Conservation (phyloP, 2,329 filamentous ascomycete species). For the Pleomassaria siparia region DNA sequence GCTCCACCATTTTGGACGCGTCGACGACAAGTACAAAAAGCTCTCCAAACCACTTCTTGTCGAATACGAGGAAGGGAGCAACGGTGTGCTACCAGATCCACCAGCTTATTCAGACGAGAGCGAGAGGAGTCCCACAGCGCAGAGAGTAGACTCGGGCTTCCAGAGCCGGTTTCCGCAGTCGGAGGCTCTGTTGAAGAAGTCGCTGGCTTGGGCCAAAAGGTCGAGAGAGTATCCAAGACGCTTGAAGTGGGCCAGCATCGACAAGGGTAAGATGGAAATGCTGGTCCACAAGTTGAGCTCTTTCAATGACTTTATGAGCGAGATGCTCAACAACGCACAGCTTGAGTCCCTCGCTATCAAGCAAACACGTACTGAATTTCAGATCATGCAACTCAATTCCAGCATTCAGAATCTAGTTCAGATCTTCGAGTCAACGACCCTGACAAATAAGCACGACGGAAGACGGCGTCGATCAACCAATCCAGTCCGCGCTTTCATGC, state of each 20-base stretch:
- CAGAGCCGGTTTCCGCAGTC: constrained; percentile 32
- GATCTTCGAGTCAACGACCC: constrained; percentile 30
- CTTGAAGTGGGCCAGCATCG: constrained; percentile 36
- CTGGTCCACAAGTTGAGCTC: constrained; percentile 35
- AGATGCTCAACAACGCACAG: constrained; percentile 35
- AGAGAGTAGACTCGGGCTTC: constrained; percentile 22
- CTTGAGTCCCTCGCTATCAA: constrained; percentile 29
- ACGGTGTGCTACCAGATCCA: constrained; percentile 13
- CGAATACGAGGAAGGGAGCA: constrained; percentile 21
- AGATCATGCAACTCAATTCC: constrained; percentile 41
- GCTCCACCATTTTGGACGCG: constrained; percentile 32
- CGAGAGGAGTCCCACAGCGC: constrained; percentile 11
- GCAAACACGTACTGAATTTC: constrained; percentile 38
- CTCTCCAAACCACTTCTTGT: constrained; percentile 31
- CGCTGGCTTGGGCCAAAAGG: constrained; percentile 29
- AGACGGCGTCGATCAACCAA: constrained; percentile 10
- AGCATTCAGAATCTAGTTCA: constrained; percentile 39
- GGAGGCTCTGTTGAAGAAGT: constrained; percentile 31
- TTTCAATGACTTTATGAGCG: constrained; percentile 42
- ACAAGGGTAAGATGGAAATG: constrained; percentile 32
- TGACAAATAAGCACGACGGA: constrained; percentile 13
- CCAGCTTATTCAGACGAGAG: constrained; percentile 15
- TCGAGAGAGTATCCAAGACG: constrained; percentile 25
- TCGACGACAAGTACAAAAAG: constrained; percentile 34
- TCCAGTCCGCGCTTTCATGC: constrained; percentile 17